phyloP scores from a whole-genome alignment of 2,329 filamentous ascomycete genomes.

The Raffaelea ambrosiae region DNA sequence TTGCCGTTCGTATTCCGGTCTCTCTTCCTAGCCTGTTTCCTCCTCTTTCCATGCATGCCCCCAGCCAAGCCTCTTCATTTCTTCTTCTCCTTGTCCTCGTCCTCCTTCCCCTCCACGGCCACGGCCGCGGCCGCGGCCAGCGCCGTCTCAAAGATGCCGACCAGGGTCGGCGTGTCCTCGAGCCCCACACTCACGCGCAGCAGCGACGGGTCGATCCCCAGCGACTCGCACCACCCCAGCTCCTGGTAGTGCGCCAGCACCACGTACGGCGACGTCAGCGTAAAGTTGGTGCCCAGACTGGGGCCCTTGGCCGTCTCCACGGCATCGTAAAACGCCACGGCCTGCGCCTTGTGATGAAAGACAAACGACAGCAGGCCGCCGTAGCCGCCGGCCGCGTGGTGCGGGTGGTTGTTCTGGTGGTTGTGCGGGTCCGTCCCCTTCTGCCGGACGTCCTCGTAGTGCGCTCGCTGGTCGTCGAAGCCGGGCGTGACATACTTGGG shows the following conservation, averaged over 20 bases:
- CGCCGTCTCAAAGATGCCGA: conserved; percentile 57
- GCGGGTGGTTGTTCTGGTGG: conserved; percentile 72
- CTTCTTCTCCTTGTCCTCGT: too few species aligned
- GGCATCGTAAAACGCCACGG: conserved; percentile 75
- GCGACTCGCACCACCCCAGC: conserved; percentile 78
- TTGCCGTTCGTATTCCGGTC: too few species aligned
- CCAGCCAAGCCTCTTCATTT: too few species aligned
- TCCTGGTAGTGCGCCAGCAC: conserved; percentile 87
- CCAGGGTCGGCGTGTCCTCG: conserved; percentile 64
- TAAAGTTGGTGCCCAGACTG: conserved; percentile 94
- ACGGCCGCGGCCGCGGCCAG: conserved; percentile 52
- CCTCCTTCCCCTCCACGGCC: conserved; percentile 4
- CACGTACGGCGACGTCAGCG: conserved; percentile 82
- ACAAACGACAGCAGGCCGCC: conserved; percentile 82
- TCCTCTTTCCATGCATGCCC: too few species aligned
- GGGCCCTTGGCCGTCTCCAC: conserved; percentile 88
- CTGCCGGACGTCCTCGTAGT: conserved; percentile 61
- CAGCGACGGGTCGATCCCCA: conserved; percentile 72
- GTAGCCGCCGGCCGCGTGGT: conserved; percentile 69
- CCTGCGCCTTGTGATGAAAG: conserved; percentile 62
- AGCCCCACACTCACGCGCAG: conserved; percentile 84
- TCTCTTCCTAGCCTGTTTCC: too few species aligned
- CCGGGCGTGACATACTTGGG: conserved; percentile 60
- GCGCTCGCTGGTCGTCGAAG: conserved; percentile 26
- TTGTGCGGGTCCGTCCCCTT: conserved; percentile 47